Evolutionary conservation across 768 basidiomycete species (phyloP).

Genomic region (Pseudohyphozyma bogoriensis): DNA sequence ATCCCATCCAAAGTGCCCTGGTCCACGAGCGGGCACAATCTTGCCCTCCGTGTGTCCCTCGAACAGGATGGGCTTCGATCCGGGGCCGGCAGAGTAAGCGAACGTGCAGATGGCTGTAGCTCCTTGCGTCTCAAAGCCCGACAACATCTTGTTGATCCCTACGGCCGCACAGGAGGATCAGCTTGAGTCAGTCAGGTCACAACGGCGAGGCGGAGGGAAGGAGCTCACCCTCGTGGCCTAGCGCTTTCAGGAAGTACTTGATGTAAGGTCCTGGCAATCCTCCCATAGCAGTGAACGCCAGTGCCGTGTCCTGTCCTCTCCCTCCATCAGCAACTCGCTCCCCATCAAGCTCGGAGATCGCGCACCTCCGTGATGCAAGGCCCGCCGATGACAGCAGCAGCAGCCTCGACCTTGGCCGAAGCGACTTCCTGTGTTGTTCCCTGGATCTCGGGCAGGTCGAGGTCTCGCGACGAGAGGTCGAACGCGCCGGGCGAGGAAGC

Average conservation of each 20-base stretch:
- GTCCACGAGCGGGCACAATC: constrained; percentile 80
- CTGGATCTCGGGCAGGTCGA: constrained; percentile 88
- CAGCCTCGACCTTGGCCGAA: constrained; percentile 68
- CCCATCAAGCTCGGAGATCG: background rate
- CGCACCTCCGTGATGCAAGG: constrained; percentile 54
- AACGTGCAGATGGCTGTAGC: constrained; percentile 94
- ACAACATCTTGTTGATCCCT: constrained; percentile 74
- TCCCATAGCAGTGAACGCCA: constrained; percentile 77
- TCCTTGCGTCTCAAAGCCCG: constrained; percentile 59
- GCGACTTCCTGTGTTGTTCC: constrained; percentile 87
- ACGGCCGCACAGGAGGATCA: background rate
- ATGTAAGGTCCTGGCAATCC: constrained; percentile 96
- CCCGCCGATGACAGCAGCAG: constrained; percentile 58
- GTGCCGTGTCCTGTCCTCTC: constrained; percentile 68
- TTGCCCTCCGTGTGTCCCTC: constrained; percentile 79
- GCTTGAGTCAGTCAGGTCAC: background rate
- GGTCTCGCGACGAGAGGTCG: constrained; percentile 61
- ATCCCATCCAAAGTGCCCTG: constrained; percentile 80
- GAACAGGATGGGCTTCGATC: constrained; percentile 63
- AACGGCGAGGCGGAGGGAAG: background rate
- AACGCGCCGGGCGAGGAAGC: constrained; percentile 51
- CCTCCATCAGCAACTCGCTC: constrained; percentile 23
- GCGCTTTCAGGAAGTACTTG: constrained; percentile 72
- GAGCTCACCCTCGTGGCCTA: constrained; percentile 68
- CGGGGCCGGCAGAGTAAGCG: constrained; percentile 80